Base-by-base conservation (phyloP, 495 filamentous ascomycete genomes). In the Bacidia gigantensis region DNA sequence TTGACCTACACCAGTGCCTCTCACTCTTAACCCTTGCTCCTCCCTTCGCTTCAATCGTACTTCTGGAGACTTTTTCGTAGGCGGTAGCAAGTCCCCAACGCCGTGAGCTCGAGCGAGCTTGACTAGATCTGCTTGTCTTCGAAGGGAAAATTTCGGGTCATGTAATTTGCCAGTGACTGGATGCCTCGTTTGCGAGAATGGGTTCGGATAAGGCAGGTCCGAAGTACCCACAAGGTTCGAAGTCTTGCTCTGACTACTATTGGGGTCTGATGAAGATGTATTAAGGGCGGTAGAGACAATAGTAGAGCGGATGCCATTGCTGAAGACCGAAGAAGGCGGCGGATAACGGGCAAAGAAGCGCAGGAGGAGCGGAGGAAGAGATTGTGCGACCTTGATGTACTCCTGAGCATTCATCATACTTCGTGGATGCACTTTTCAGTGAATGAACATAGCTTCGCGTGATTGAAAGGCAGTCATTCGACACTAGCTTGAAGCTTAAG, bases 281-380 rank as follows among this genome's bases (percentile, higher is more conserved):
- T 66, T 69, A 22, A 53, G 57, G 50, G 49, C 49, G 53, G 55
- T 67, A 56, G 61, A 50, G 43, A 60, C 49, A 49, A 57, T 46
- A 20, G 66, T 63, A 24, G 67, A 57, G 11, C 67, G 65, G 46
- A 44, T 59, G 73, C 60, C 58, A 65, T 63, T 66, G 58, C 48
- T 71, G 64, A 45, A 68, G 56, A 56, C 51, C 56, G 24, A 61
- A 62, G 51, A 49, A 38, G 50, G 68, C 24, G 90, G 89, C 22
- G 90, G 92, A 61, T 88, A 95, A 54, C 83, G 81, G 32, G 83
- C 81, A 67, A 98, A 87, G 77, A 98, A 95, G 55, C 81, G 80
- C 53, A 77, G 77, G n/a, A 98, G 76, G 17, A 82, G 81, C 18
- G 73, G 67, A 14, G 88, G 92, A 17, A 89, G 75, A 32, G 74